Evolutionary conservation across 2,329 filamentous ascomycete genomes (phyloP), one percentile per base, ranked within the genome.

Genomic region (Trichophyton schoenleinii): DNA sequence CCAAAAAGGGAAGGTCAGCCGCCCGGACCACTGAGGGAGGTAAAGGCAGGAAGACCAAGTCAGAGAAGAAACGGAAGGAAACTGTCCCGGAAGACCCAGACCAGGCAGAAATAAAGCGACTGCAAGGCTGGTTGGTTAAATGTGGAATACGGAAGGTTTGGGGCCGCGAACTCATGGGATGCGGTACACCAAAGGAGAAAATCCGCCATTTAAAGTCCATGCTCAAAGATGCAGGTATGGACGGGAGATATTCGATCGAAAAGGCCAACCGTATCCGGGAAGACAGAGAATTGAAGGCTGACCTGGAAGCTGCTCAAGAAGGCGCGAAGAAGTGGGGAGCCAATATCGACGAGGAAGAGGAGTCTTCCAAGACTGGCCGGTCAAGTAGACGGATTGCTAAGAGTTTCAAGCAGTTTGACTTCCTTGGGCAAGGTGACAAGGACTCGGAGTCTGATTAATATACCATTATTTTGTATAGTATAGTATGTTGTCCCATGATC

Each of bases 131-230:
- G 73, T 81, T 99, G 5, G 76, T 87, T 53, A 96, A 96, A 74
- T 99, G 92, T 69, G 92, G 92, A 34, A 84, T 96, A 61, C 87
- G 90, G 60, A 97, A 96, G 71, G 83, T 96, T 64, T 99, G 94
- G 92, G 83, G 82, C 58, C 85, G 87, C 65, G 90, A 96, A 73
- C 80, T 99, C 31, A 89, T 89, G 71, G 79, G 84, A 60, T 91
- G 83, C 68, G 82, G 86, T 61, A 88, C 91, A 25, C 71, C 81
- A 3, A 87, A 85, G 63, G 89, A 84, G 58, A 96, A 96, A 78
- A 89, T 96, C 64, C 80, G 80, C 59, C 89, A 96, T 70, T 79
- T 99, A 6, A 89, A 84, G 70, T 77, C 77, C 9, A 87, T 95
- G 86, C 80, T 99, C 28, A 80, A 80, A 38, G 90, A 95, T 34